Evolutionary conservation across 192 early-diverging fungal species (phyloP).

Genomic region (Coemansia furcata): DNA sequence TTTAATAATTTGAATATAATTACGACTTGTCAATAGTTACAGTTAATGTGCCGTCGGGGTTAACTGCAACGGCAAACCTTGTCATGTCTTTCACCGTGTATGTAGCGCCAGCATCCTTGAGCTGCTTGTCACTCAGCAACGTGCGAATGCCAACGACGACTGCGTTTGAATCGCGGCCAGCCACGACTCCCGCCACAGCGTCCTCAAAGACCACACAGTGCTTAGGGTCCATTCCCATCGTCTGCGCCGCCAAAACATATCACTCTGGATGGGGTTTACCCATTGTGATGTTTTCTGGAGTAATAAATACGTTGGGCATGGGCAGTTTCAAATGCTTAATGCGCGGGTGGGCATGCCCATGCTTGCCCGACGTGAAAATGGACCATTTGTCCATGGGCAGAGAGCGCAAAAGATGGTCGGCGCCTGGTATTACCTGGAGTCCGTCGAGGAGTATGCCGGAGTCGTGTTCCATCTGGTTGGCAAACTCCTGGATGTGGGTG

Average conservation of each 20-base stretch:
- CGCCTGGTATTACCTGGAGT: slow-evolving; percentile 17
- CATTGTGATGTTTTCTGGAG: slow-evolving; percentile 15
- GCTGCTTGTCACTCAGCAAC: slow-evolving; percentile 6
- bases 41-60: slow-evolving; percentile 4
- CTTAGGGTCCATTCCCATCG: slow-evolving; percentile 2
- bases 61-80: not conserved
- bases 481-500: slow-evolving; percentile 24
- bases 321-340: slow-evolving; percentile 22
- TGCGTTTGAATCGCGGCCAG: slow-evolving; percentile 14
- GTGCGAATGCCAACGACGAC: slow-evolving; percentile 26
- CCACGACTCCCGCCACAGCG: slow-evolving; percentile 15
- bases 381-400: slow-evolving; percentile 16
- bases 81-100: slow-evolving; percentile 36
- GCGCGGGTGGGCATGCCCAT: slow-evolving; percentile 18
- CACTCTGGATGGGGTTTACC: slow-evolving; percentile 40
- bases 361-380: slow-evolving; percentile 37
- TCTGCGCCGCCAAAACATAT: slow-evolving; percentile 21
- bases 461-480: slow-evolving; percentile 16
- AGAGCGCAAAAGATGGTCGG: not conserved
- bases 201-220: slow-evolving; percentile 44
- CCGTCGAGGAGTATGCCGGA: slow-evolving; percentile 7
- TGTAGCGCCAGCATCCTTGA: slow-evolving; percentile 24
- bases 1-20: not conserved
- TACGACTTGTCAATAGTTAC: slow-evolving; percentile 16
- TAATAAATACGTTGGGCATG: slow-evolving; percentile 22